Conservation (phyloP, 129 eudicot species). For the Flaveria robusta region DNA sequence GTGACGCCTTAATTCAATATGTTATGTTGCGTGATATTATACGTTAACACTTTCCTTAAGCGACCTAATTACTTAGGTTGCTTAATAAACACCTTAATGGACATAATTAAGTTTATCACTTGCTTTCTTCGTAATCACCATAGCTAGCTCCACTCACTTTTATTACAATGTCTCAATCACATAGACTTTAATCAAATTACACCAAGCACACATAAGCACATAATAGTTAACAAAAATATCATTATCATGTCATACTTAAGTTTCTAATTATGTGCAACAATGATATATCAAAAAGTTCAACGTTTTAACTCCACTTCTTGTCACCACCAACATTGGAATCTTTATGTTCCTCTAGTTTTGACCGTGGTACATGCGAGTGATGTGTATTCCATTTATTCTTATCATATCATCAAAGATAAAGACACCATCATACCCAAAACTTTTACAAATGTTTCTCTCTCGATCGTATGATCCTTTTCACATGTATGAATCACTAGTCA, state of each 20-base stretch:
- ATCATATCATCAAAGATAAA: background rate
- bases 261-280: background rate
- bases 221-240: too few species aligned
- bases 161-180: too few species aligned
- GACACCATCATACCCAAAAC: background rate
- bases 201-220: too few species aligned
- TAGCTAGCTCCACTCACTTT: too few species aligned
- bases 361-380: constrained; percentile 3
- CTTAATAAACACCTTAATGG: too few species aligned
- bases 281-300: background rate
- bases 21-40: background rate
- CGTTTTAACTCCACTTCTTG: background rate
- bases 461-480: background rate
- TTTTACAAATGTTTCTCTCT: background rate
- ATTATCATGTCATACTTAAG: background rate
- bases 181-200: too few species aligned
- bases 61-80: too few species aligned
- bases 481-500: background rate
- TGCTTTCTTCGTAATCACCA: too few species aligned
- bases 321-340: background rate
- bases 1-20: background rate
- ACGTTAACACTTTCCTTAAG: too few species aligned
- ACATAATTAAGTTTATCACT: too few species aligned
- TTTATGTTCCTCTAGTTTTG: background rate
- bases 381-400: background rate